A percentile compares a stretch with the other conserved stretches of the same genome.
phyloP scores from a whole-genome alignment of 192 early-diverging fungal genomes.

The Backusella circina region DNA sequence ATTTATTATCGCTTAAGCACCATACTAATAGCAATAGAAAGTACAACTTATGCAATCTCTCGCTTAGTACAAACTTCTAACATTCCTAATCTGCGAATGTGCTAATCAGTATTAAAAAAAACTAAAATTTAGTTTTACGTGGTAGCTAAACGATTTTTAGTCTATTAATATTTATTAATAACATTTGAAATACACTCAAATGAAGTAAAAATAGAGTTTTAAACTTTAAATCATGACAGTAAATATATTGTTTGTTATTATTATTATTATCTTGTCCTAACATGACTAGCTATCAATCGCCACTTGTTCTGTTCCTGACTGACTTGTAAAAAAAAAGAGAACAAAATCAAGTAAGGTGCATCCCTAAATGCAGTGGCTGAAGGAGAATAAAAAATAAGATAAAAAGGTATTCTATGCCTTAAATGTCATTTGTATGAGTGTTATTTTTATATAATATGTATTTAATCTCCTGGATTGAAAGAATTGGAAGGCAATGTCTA shows the following conservation, averaged over 20 bases:
- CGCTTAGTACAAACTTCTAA: neutral
- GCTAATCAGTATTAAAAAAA: neutral
- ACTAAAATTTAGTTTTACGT: neutral
- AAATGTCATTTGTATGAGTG: neutral
- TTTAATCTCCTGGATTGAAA: neutral
- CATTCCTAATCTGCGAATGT: neutral
- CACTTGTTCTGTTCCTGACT: neutral
- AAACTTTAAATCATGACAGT: neutral
- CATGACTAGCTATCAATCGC: neutral
- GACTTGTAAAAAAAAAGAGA: neutral
- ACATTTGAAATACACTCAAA: neutral
- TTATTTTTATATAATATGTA: neutral
- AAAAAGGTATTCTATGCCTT: neutral
- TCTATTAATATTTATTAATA: neutral
- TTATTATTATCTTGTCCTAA: neutral
- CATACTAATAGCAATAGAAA: neutral
- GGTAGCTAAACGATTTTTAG: neutral
- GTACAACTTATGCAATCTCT: neutral
- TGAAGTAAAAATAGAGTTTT: neutral
- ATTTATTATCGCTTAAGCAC: neutral
- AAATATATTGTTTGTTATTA: neutral
- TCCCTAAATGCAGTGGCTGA: conserved; percentile 5
- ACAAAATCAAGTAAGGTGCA: neutral
- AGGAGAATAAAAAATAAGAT: neutral
- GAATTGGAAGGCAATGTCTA: neutral